Percentiles rank a stretch among this genome's conserved stretches.
phyloP scores from a whole-genome alignment of 2,329 filamentous ascomycete genomes.

The Metarhizium sp. region DNA sequence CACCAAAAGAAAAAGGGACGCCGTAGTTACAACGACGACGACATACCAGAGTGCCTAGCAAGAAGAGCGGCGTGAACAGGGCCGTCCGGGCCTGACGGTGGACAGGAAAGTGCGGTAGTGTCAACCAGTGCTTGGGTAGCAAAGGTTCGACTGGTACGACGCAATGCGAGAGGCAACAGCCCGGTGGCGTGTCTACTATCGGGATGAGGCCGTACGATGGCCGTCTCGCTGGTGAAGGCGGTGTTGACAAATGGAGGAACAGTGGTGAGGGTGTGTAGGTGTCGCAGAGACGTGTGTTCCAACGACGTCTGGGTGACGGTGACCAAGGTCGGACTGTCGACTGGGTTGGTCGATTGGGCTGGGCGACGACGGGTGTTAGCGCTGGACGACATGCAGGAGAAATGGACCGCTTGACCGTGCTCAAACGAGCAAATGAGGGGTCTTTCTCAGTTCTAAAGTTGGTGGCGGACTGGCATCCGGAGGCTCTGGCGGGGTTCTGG shows the following conservation, averaged over 20 bases:
- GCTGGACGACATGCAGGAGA: slow-evolving; percentile 7
- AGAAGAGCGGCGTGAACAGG: background rate
- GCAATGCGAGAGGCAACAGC: background rate
- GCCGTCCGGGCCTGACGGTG: background rate
- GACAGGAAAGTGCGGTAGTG: background rate
- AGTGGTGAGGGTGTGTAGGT: background rate
- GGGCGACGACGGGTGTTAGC: background rate
- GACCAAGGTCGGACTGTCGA: too few species aligned
- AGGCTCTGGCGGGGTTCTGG: too few species aligned
- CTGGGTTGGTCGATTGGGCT: background rate
- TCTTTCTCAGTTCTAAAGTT: too few species aligned
- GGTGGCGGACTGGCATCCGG: too few species aligned
- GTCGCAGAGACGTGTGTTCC: background rate
- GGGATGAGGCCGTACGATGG: background rate
- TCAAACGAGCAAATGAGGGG: too few species aligned
- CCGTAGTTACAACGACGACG: background rate
- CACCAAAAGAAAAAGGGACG: background rate
- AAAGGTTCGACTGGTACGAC: background rate
- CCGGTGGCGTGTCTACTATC: background rate
- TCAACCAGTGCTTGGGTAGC: background rate
- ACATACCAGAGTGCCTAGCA: background rate
- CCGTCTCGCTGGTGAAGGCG: background rate
- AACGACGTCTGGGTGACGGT: too few species aligned
- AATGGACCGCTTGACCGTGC: background rate
- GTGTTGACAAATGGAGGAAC: background rate